These are phyloP conservation scores for Bertia moriformis DNA, from an alignment of 2,329 filamentous ascomycete genomes.

Conservation along the genomic window DNA sequence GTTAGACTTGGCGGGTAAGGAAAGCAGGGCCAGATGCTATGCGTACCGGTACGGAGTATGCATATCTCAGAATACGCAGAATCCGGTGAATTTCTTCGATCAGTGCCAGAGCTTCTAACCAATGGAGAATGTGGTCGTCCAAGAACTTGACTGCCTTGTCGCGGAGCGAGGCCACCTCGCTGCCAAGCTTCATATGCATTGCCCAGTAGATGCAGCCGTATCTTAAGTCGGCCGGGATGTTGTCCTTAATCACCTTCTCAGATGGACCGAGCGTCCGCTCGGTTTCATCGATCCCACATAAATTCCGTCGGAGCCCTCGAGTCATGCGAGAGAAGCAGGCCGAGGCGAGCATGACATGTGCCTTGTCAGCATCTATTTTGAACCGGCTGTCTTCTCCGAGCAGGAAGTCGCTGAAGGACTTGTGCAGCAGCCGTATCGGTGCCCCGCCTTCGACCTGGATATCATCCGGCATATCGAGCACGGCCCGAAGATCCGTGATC, in stretches of 20 bases:
- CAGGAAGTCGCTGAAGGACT: background rate
- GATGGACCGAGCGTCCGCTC: background rate
- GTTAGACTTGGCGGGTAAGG: too few relatives aligned
- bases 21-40: too few relatives aligned
- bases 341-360: background rate
- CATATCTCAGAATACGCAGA: background rate
- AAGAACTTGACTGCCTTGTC: background rate
- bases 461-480: background rate
- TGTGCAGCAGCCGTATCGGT: background rate
- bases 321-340: background rate
- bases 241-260: background rate
- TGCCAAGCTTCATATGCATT: conserved; percentile 3
- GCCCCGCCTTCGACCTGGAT: too few relatives aligned
- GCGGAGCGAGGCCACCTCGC: background rate
- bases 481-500: background rate
- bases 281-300: conserved; percentile 4
- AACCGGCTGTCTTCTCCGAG: background rate
- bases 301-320: background rate
- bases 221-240: conserved; percentile 2
- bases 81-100: background rate
- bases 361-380: too few relatives aligned
- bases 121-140: background rate
- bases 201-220: conserved; percentile 6
- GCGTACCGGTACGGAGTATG: too few relatives aligned
- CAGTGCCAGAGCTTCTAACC: background rate